These are phyloP conservation scores for Microdochium bolleyi DNA, from an alignment of 2,329 filamentous ascomycete genomes.

Conservation along the genomic window DNA sequence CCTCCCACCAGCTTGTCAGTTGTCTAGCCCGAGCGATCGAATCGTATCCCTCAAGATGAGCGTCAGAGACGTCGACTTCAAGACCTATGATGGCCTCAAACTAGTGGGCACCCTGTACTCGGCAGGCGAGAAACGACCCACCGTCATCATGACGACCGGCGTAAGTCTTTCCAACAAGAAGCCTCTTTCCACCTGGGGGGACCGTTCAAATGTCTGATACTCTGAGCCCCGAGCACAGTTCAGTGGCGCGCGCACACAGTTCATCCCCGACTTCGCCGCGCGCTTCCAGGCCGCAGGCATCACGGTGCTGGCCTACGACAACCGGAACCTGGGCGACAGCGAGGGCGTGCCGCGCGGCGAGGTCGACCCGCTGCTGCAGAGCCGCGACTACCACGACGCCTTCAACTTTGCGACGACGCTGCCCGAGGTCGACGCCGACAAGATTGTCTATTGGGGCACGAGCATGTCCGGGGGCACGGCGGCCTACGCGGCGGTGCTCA, in stretches of 20 bases:
- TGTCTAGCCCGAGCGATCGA: no score
- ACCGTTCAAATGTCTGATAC: no score
- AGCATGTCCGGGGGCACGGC: constrained; percentile 2
- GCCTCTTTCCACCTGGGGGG: background rate
- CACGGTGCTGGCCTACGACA: constrained; percentile 7
- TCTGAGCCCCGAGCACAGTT: background rate
- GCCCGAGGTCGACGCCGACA: background rate
- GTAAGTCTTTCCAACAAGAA: background rate
- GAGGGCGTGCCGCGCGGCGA: constrained; percentile 6
- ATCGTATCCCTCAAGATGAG: no score
- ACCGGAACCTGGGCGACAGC: constrained; percentile 9
- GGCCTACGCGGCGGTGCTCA: constrained; percentile 6
- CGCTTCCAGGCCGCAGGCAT: constrained; percentile 7
- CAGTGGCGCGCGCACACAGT: background rate
- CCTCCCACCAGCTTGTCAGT: no score
- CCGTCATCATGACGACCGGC: background rate
- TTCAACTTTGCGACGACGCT: constrained; percentile 8
- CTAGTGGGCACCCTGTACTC: background rate
- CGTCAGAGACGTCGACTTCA: background rate
- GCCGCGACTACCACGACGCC: constrained; percentile 7
- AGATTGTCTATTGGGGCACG: background rate
- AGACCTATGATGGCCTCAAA: background rate
- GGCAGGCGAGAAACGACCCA: background rate
- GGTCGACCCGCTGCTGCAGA: constrained; percentile 5
- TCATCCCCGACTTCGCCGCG: constrained; percentile 5